These are phyloP conservation scores for Exobasidium cylindrosporum DNA, from an alignment of 1,284 basidiomycete genomes.

Conservation along the genomic window DNA sequence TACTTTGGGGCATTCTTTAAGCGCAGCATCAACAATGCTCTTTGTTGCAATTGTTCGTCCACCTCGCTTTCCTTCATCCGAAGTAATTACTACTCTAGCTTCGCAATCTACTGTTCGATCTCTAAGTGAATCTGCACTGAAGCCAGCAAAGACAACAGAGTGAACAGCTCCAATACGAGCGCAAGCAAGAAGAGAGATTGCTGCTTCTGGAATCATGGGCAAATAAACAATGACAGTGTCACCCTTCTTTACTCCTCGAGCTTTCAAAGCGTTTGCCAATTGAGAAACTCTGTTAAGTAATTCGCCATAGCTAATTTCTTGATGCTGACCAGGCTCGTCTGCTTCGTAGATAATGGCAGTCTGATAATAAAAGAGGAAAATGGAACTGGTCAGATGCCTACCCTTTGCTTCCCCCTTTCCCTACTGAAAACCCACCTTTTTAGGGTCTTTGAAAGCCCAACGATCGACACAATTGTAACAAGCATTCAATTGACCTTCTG, in stretches of 20 bases:
- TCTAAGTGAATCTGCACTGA: slow-evolving; percentile 91
- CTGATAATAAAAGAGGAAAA: slow-evolving; percentile 46
- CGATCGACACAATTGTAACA: slow-evolving; percentile 98
- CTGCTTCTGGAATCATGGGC: slow-evolving; percentile 65
- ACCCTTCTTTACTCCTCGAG: slow-evolving; percentile 88
- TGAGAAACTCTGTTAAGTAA: slow-evolving; percentile 78
- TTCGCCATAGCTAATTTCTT: slow-evolving; percentile 73
- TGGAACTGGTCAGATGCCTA: slow-evolving; percentile 3
- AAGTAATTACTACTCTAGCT: slow-evolving; percentile 86
- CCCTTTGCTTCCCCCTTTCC: too few relatives aligned
- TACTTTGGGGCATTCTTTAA: slow-evolving; percentile 79
- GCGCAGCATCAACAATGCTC: slow-evolving; percentile 83
- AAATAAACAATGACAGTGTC: slow-evolving; percentile 71
- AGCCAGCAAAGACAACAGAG: slow-evolving; percentile 98
- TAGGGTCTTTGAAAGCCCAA: slow-evolving; percentile 84
- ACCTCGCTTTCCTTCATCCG: slow-evolving; percentile 90
- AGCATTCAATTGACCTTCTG: slow-evolving; percentile 62
- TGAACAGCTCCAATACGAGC: slow-evolving; percentile 95
- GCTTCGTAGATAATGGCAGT: slow-evolving; percentile 98
- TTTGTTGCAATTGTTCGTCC: slow-evolving; percentile 96
- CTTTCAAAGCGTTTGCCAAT: slow-evolving; percentile 87
- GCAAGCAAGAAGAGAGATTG: slow-evolving; percentile 92
- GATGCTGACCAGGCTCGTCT: slow-evolving; percentile 82
- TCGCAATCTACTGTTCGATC: slow-evolving; percentile 89
- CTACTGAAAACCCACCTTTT: slow-evolving; percentile 68